Percentiles rank a stretch among this genome's conserved stretches.
These are phyloP conservation scores for Melampsora larici-populina DNA, from an alignment of 1,284 basidiomycete genomes.

Conservation along the genomic window DNA sequence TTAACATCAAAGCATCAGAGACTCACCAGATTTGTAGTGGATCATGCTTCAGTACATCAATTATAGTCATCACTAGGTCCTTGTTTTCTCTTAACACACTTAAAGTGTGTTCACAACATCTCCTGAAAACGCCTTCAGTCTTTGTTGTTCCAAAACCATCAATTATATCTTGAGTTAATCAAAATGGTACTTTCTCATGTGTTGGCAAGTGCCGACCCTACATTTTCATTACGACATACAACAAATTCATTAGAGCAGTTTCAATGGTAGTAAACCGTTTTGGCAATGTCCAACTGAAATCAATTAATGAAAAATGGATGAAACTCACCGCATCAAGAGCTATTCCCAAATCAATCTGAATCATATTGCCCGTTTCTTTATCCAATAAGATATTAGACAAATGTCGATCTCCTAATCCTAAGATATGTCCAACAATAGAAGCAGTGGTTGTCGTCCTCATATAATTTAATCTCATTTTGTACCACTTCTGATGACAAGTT, in stretches of 20 bases:
- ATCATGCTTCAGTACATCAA: slow-evolving; percentile 96
- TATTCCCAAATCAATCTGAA: slow-evolving; percentile 94
- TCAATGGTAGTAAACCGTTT: not conserved
- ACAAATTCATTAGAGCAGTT: not conserved
- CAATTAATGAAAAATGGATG: not conserved
- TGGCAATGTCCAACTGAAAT: not conserved
- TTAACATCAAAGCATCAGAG: slow-evolving; percentile 34
- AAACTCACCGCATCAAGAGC: slow-evolving; percentile 71
- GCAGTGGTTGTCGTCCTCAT: slow-evolving; percentile 86
- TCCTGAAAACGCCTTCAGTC: slow-evolving; percentile 88
- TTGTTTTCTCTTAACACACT: slow-evolving; percentile 80
- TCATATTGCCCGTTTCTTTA: slow-evolving; percentile 73
- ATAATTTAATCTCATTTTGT: slow-evolving; percentile 85
- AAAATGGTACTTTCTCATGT: slow-evolving; percentile 89
- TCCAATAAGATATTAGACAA: slow-evolving; percentile 89
- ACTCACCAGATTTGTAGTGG: slow-evolving; percentile 84
- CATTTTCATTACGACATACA: not conserved
- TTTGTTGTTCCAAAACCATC: slow-evolving; percentile 89
- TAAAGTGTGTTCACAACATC: slow-evolving; percentile 90
- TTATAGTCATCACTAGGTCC: slow-evolving; percentile 83
- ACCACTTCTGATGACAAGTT: slow-evolving; percentile 85
- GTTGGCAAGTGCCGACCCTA: slow-evolving; percentile 77
- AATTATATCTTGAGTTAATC: slow-evolving; percentile 86
- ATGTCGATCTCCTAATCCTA: slow-evolving; percentile 91
- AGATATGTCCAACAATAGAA: slow-evolving; percentile 87